phyloP scores from a whole-genome alignment of 1,139 yeast genomes.

The Pichia sp. region DNA sequence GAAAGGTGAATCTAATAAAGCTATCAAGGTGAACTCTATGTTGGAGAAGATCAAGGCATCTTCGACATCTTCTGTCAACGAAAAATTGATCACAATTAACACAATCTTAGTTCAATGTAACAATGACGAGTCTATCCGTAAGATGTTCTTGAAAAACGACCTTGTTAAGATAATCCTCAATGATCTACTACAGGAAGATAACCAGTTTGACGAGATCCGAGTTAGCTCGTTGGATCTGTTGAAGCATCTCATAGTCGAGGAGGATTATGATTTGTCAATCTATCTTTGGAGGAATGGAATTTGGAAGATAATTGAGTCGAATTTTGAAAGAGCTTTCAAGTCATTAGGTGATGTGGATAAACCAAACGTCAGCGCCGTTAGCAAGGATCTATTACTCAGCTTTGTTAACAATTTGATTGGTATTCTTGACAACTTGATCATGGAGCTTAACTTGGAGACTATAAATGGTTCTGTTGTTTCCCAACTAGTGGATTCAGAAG shows the following conservation, averaged over 20 bases:
- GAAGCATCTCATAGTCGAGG: slow-evolving; percentile 76
- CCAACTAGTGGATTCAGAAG: slow-evolving; percentile 34
- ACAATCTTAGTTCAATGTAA: slow-evolving; percentile 42
- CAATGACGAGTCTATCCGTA: slow-evolving; percentile 41
- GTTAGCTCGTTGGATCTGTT: slow-evolving; percentile 78
- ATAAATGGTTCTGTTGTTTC: slow-evolving; percentile 46
- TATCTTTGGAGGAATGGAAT: slow-evolving; percentile 76
- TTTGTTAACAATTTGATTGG: slow-evolving; percentile 73
- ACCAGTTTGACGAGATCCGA: slow-evolving; percentile 48
- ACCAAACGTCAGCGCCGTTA: slow-evolving; percentile 35
- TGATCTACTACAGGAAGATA: slow-evolving; percentile 10
- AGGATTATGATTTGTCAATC: slow-evolving; percentile 80
- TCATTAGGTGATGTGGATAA: slow-evolving; percentile 45
- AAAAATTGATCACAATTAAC: slow-evolving; percentile 71
- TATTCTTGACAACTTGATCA: slow-evolving; percentile 56
- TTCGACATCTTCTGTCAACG: slow-evolving; percentile 51
- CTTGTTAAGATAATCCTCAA: slow-evolving; percentile 54
- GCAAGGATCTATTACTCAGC: slow-evolving; percentile 45
- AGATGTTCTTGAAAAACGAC: slow-evolving; percentile 63
- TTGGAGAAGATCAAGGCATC: slow-evolving; percentile 56
- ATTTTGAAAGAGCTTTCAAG: slow-evolving; percentile 47
- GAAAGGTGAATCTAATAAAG: slow-evolving; percentile 48
- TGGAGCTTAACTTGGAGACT: slow-evolving; percentile 60
- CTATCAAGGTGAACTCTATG: slow-evolving; percentile 62
- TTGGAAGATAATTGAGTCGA: slow-evolving; percentile 53